Base-by-base conservation (phyloP, 1,284 basidiomycete genomes). In the Hemileia vastatrix region DNA sequence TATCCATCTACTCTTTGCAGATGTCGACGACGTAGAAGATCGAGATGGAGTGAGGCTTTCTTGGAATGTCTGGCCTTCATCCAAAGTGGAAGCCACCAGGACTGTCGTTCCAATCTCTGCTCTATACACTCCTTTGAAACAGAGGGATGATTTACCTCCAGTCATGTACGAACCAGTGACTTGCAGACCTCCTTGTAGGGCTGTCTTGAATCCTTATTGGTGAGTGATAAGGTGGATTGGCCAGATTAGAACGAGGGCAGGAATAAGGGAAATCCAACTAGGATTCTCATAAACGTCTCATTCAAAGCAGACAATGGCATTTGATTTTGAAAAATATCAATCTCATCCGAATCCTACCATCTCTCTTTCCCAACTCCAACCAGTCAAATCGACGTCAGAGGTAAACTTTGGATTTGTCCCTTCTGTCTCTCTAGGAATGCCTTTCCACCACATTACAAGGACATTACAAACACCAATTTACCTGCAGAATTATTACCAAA, bases 401-500 rank as follows among this genome's bases (percentile, higher is more conserved):
- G 72, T 55, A 76, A 76, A 69, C 69, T 76, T 43, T 76, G 74
- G 74, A 75, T 76, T 64, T 76, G 74, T 66, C 74, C 74, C 51
- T 76, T 76, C 67, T 76, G 74, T 65, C 68, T 74, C 44, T 74
- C 73, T 48, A 70, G 74, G 54, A 76, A 76, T 59, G 72, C 74
- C 8, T 73, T 76, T 64, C 74, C 74, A 5, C 72, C 74, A 32
- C 74, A 76, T 69, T 76, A 76, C 70, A 73, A 73, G 64, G 74
- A 76, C 68, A 76, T 76, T 63, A 73, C 70, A 67, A 71, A 68
- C 67, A 76, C 74, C 51, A 76, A 76, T 66, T 66, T 76, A 23
- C 74, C 74, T 40, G 72, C 74, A 18, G 74, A 76, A 66, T 69
- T 76, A 21, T 68, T 76, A 18, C 73, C 73, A 63, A 76, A 76